Base-by-base conservation (phyloP, 2,329 filamentous ascomycete species). In the Calycina herbarum region DNA sequence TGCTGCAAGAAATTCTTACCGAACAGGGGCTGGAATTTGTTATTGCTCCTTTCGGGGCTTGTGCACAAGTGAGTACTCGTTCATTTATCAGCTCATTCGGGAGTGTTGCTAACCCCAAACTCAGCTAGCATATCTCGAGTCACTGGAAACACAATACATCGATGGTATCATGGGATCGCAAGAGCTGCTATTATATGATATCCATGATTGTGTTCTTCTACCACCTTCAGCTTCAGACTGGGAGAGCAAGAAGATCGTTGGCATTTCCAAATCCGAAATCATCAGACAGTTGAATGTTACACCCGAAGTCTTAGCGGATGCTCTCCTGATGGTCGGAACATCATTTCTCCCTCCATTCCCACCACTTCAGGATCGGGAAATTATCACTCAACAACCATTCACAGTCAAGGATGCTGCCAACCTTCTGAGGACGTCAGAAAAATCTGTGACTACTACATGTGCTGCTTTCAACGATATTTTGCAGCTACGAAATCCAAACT, bases 41-140 rank as follows among this genome's bases (percentile, higher is more conserved):
- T 59, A 90, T 96, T 57, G 90, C 94, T 13, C 94, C 94, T 1
- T 96, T 93, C 81, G 93, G 90, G 77, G 93, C 94, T 45, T 89
- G 90, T 73, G 92, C 92, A 66, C 93, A 96, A 86, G 92, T 94
- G 79, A 75, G 82, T 77, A 31, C 2, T 51, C 40, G 3, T 11
- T 27, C 6, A 13, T 13, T 54, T 29, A 5, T 57, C 31, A 15
- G 56, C 13, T 29, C 20, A 17, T n/a, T 15, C 15, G 27, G 10
- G 5, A 10, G 29, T 13, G n/a, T 17, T 40, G 45, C 61, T 62
- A 29, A 62, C 31, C 3, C 13, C 17, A 17, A 24, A 1, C 20
- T 57, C 72, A 93, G 89, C 86, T 97, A 68, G 90, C 92, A 57
- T 93, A 94, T 75, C 87, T 96, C 65, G 87, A 91, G 68, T 86